phyloP scores from a whole-genome alignment of 2,329 filamentous ascomycete species.

The Penicillium expansum region DNA sequence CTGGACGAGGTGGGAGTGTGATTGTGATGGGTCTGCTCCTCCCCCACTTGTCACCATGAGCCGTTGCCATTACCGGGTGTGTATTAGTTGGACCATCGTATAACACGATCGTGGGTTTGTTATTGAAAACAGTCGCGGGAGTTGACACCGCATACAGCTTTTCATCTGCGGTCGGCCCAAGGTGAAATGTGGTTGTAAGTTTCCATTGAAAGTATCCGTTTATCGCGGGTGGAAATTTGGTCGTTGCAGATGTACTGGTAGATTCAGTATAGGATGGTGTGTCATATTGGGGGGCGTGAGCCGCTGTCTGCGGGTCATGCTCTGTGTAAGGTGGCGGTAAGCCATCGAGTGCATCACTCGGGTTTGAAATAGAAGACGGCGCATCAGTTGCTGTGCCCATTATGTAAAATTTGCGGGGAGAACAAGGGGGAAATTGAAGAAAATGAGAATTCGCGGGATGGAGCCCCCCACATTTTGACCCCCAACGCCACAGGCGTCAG shows the following conservation, averaged over 20 bases:
- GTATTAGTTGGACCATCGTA: slow-evolving; percentile 14
- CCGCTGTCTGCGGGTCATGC: background rate
- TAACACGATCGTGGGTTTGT: slow-evolving; percentile 9
- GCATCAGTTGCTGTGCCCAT: background rate
- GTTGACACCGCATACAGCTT: slow-evolving; percentile 10
- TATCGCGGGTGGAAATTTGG: slow-evolving; percentile 12
- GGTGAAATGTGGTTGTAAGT: slow-evolving; percentile 13
- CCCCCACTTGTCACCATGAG: slow-evolving; percentile 13
- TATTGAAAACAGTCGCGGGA: slow-evolving; percentile 2
- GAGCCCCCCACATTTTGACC: background rate
- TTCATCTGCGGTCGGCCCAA: slow-evolving; percentile 12
- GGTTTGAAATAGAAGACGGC: too few relatives aligned
- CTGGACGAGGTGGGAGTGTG: slow-evolving; percentile 1
- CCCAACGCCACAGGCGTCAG: background rate
- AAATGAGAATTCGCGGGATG: background rate
- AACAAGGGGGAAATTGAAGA: background rate
- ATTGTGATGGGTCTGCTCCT: slow-evolving; percentile 4
- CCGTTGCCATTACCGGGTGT: slow-evolving; percentile 8
- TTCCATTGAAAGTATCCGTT: slow-evolving; percentile 18
- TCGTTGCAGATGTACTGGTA: background rate
- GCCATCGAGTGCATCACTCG: background rate
- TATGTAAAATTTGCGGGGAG: background rate
- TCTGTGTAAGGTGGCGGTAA: slow-evolving; percentile 2
- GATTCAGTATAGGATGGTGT: background rate
- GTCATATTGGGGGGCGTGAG: background rate